Conservation (phyloP, 257 asterid genomes). For the Sherardia arvensis region DNA sequence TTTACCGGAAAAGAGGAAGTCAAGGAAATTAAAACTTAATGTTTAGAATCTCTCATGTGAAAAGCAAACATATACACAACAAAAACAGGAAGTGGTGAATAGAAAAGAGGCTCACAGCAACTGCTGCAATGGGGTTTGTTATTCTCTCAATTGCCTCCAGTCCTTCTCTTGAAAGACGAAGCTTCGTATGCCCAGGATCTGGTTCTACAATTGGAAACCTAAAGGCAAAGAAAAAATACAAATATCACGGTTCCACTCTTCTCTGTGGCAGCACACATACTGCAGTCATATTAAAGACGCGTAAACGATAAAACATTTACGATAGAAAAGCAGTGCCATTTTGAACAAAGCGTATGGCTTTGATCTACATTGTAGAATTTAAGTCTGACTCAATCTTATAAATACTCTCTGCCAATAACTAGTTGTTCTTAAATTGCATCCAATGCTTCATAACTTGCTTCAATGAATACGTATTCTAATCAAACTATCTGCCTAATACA, state of each 20-base stretch:
- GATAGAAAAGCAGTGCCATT: background rate
- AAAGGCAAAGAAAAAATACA: slow-evolving; percentile 11
- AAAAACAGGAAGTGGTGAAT: slow-evolving; percentile 1
- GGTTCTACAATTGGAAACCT: slow-evolving; percentile 96
- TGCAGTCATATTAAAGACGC: background rate
- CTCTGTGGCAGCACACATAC: background rate
- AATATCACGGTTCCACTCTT: slow-evolving; percentile 6
- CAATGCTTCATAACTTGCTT: background rate
- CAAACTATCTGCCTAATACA: background rate
- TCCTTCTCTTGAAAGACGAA: slow-evolving; percentile 80
- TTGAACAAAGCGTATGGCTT: background rate
- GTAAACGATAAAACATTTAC: background rate
- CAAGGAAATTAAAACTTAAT: background rate
- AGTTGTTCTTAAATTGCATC: background rate
- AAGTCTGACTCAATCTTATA: background rate
- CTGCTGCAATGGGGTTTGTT: slow-evolving; percentile 81
- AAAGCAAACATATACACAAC: background rate
- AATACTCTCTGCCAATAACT: background rate
- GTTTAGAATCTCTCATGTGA: background rate
- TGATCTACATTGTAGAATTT: background rate
- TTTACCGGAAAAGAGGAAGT: background rate
- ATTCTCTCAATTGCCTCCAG: slow-evolving; percentile 82
- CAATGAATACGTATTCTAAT: background rate
- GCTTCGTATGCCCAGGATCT: slow-evolving; percentile 94
- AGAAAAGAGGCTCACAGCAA: slow-evolving; percentile 62